Evolutionary conservation across 352 stramenopile species (phyloP), one percentile per base, ranked within the genome.

Genomic region (Phytophthora pistaciae): DNA sequence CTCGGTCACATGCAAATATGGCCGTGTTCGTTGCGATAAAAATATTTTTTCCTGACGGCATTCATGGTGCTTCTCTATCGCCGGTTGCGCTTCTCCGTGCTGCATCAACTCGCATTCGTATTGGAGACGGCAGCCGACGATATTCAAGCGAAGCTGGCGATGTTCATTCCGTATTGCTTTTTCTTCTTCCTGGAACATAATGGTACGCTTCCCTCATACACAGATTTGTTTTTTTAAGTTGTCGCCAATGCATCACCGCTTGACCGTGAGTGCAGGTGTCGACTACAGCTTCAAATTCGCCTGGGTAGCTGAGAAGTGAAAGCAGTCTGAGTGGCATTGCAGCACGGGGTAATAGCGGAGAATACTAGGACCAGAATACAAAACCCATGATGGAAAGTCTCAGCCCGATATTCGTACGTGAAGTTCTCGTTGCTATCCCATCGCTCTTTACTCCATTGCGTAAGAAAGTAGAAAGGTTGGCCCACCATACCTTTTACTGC

Each of bases 161-260:
- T 66, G 42, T 79, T 70, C 31, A 75, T 80, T 36, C 55, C 73
- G 20, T 68, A 73, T 5, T 68, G 68, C 23, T 74, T 80, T 27
- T 68, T 71, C 56, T 78, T 80, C 61, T 68, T 76, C 55, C 70
- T 81, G 23, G n/a, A 65, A 3, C 74, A 81, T 44, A 72, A 77
- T 13, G 61, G 70, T 68, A 44, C 38, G 38, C 6, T 36, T 36
- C 8, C 25, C 72, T 13, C 68, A 31, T 31, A 31, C 27, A 8
- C 27, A 31, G 27, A 31, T 1, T n/a, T n/a, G 3, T 27, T 1
- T 31, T 31, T 31, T 31, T 5, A 31, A 31, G 27, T 31, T 31
- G 4, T 31, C 27, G 27, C 27, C 27, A 31, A 31, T 31, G 5
- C 3, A 8, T 66, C 23, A 69, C 33, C 21, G 69, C 40, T 31